Conservation (phyloP, 2,329 filamentous ascomycete species). For the Boeremia exigua region DNA sequence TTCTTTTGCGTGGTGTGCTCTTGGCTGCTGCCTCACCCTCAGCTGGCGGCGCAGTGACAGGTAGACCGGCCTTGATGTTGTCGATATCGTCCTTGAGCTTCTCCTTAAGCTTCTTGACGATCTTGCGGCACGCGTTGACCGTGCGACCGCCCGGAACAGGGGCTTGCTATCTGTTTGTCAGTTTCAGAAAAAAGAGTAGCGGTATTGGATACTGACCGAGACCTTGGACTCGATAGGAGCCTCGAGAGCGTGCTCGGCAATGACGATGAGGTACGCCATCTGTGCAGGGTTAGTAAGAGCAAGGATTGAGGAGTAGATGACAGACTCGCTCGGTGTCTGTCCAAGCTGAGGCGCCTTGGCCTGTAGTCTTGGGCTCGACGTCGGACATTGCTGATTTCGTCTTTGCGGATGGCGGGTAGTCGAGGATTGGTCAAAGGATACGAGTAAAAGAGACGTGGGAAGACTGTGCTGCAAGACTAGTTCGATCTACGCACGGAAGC, state of each 20-base stretch:
- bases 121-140: conserved; percentile 33
- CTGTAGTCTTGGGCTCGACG: conserved; percentile 7
- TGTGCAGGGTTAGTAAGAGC: conserved; percentile 11
- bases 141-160: conserved; percentile 33
- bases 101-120: conserved; percentile 33
- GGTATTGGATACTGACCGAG: conserved; percentile 7
- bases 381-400: not conserved
- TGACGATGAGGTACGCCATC: conserved; percentile 30
- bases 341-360: conserved; percentile 24
- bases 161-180: conserved; percentile 17
- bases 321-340: conserved; percentile 30
- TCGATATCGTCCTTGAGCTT: conserved; percentile 32
- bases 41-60: conserved; percentile 4
- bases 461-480: no score
- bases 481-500: not conserved
- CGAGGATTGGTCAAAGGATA: not conserved
- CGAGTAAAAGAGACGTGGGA: no score
- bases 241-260: conserved; percentile 25
- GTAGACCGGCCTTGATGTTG: conserved; percentile 23
- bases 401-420: not conserved
- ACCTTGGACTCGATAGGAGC: conserved; percentile 27
- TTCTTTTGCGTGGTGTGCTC: conserved; percentile 18
- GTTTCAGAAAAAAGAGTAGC: not conserved
- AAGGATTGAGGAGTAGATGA: not conserved
- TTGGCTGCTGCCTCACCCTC: conserved; percentile 12